phyloP scores from a whole-genome alignment of 2,329 filamentous ascomycete species.

The Aureobasidium sp. region DNA sequence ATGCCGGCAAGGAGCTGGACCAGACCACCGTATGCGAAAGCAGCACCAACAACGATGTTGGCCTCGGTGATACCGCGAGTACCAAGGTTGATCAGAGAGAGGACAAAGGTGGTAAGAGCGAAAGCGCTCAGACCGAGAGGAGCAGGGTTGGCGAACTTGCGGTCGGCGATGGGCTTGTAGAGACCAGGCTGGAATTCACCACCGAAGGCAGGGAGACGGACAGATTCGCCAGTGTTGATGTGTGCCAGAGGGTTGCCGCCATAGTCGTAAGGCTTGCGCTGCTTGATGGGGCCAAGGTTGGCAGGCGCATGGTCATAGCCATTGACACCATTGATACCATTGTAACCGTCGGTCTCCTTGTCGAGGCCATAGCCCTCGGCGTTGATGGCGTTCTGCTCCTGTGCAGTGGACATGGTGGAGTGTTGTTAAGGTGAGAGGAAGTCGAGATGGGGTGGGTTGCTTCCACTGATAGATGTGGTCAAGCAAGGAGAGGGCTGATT shows the following conservation, averaged over 20 bases:
- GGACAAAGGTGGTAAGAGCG: conserved; percentile 56
- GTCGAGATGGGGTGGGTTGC: neutral
- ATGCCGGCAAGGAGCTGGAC: conserved; percentile 45
- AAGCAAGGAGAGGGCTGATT: neutral
- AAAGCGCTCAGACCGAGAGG: conserved; percentile 55
- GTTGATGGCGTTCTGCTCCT: conserved; percentile 28
- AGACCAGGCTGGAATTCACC: conserved; percentile 46
- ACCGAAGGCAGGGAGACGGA: conserved; percentile 40
- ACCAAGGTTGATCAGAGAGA: conserved; percentile 43
- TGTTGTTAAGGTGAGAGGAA: neutral
- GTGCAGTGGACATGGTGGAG: conserved; percentile 32
- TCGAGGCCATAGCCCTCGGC: conserved; percentile 4
- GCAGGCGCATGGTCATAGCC: conserved; percentile 30
- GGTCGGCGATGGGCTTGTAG: conserved; percentile 29
- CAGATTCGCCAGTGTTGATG: conserved; percentile 40
- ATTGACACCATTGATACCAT: conserved; percentile 17
- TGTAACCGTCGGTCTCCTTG: conserved; percentile 21
- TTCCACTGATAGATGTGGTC: neutral
- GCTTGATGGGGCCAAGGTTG: conserved; percentile 22
- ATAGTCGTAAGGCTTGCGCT: conserved; percentile 41
- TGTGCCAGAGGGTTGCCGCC: conserved; percentile 45
- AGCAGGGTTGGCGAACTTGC: conserved; percentile 51
- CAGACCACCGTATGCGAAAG: conserved; percentile 42
- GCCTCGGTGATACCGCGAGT: conserved; percentile 34
- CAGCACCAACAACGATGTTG: conserved; percentile 40